phyloP scores from a whole-genome alignment of 768 basidiomycete species.

The Mycena sanguinolenta region DNA sequence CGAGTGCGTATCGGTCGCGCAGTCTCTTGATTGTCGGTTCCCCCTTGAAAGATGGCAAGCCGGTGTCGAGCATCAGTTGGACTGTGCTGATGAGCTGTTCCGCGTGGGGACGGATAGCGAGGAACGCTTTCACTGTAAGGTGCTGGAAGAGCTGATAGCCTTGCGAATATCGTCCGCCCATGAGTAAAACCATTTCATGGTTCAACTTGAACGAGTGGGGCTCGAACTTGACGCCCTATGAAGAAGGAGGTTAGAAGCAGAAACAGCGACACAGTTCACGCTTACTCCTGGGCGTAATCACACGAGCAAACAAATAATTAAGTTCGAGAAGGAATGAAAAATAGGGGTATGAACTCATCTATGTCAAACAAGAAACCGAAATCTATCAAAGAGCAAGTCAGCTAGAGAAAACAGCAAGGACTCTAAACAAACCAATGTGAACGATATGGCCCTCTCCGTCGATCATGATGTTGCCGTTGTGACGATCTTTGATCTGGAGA shows the following conservation, averaged over 20 bases:
- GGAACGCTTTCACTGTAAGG: constrained; percentile 95
- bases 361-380: constrained; percentile 98
- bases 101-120: constrained; percentile 94
- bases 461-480: constrained; percentile 99
- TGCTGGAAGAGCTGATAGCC: constrained; percentile 96
- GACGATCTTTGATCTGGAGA: constrained; percentile 97
- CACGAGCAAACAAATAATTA: constrained; percentile 37
- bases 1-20: constrained; percentile 86
- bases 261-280: constrained; percentile 22
- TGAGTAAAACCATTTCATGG: constrained; percentile 97
- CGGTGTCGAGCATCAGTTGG: constrained; percentile 94
- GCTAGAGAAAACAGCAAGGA: not conserved
- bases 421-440: constrained; percentile 82
- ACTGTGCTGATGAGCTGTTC: constrained; percentile 91
- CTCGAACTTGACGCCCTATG: constrained; percentile 97
- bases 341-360: constrained; percentile 74
- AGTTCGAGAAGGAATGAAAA: constrained; percentile 42
- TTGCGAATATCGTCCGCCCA: constrained; percentile 96
- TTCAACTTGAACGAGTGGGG: constrained; percentile 98
- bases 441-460: constrained; percentile 97
- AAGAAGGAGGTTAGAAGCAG: constrained; percentile 14
- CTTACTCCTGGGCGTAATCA: constrained; percentile 78
- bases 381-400: constrained; percentile 61
- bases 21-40: constrained; percentile 91
- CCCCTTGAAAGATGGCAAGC: constrained; percentile 96